Conservation (phyloP, 768 basidiomycete genomes). For the Termitomyces sp. region DNA sequence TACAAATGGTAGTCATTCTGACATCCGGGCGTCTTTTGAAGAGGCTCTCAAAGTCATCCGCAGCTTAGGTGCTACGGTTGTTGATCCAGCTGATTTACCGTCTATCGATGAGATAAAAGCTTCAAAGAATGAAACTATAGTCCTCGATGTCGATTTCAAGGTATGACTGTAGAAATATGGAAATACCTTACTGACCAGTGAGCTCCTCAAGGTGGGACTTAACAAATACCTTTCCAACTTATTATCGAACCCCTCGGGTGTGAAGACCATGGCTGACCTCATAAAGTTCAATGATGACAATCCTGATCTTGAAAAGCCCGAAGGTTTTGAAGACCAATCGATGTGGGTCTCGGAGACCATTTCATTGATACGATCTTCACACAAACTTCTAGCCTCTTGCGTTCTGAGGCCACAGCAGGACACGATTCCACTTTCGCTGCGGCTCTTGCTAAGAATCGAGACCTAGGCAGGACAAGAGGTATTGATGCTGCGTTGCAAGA, state of each 20-base stretch:
- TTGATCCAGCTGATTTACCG: constrained; percentile 59
- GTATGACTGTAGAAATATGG: constrained; percentile 19
- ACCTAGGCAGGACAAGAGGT: constrained; percentile 43
- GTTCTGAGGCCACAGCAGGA: constrained; percentile 32
- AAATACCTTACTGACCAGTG: not conserved
- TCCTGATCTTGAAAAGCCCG: constrained; percentile 41
- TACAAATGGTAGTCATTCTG: constrained; percentile 25
- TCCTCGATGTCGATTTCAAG: constrained; percentile 53
- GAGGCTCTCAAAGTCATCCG: constrained; percentile 29
- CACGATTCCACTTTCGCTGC: constrained; percentile 36
- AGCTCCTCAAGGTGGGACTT: constrained; percentile 31
- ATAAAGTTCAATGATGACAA: constrained; percentile 53
- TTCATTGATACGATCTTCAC: not conserved
- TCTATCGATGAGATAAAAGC: constrained; percentile 45
- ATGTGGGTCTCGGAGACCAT: constrained; percentile 17
- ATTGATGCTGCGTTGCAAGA: constrained; percentile 46
- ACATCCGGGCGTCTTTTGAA: constrained; percentile 32
- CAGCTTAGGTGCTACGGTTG: constrained; percentile 40
- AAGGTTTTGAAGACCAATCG: constrained; percentile 31
- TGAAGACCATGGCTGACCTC: constrained; percentile 48
- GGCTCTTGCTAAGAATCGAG: constrained; percentile 37
- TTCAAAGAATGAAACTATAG: constrained; percentile 47
- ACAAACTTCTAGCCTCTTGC: constrained; percentile 24
- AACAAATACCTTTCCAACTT: constrained; percentile 42
- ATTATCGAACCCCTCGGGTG: constrained; percentile 47